Evolutionary conservation across 306 rosid species (phyloP).

Genomic region (Prunus padus): DNA sequence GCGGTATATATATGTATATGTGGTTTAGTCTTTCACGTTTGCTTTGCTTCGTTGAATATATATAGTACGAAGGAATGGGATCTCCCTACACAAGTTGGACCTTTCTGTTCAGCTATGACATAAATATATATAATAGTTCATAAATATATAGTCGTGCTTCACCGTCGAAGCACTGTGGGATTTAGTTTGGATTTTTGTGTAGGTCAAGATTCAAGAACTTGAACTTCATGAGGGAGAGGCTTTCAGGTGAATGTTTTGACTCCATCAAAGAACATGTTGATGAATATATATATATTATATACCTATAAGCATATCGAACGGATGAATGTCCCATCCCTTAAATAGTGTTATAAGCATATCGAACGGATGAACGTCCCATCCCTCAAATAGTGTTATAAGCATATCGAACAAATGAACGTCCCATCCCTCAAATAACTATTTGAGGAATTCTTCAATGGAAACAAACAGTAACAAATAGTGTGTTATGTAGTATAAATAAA

Average conservation of each 20-base stretch:
- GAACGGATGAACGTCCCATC: no score
- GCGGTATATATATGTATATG: not conserved
- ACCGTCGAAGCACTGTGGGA: not conserved
- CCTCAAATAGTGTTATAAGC: no score
- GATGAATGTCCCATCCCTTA: no score
- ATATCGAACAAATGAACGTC: no score
- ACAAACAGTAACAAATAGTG: no score
- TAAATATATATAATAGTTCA: not conserved
- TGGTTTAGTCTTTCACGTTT: constrained; percentile 1
- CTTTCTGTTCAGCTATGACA: not conserved
- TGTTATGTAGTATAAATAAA: no score
- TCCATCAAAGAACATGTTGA: not conserved
- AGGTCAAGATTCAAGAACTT: not conserved
- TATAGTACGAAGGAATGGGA: not conserved
- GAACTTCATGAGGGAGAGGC: not conserved
- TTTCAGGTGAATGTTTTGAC: constrained; percentile 6
- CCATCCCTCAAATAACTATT: no score
- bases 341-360: no score
- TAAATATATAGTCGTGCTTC: not conserved
- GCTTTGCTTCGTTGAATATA: not conserved
- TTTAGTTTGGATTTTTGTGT: not conserved
- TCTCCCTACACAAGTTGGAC: not conserved
- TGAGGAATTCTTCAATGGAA: no score
- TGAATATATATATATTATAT: no score
- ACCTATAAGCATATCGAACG: no score